A percentile compares a stretch with the other conserved stretches of the same genome.
phyloP scores from a whole-genome alignment of 768 basidiomycete genomes.

The Mycena chlorophos region DNA sequence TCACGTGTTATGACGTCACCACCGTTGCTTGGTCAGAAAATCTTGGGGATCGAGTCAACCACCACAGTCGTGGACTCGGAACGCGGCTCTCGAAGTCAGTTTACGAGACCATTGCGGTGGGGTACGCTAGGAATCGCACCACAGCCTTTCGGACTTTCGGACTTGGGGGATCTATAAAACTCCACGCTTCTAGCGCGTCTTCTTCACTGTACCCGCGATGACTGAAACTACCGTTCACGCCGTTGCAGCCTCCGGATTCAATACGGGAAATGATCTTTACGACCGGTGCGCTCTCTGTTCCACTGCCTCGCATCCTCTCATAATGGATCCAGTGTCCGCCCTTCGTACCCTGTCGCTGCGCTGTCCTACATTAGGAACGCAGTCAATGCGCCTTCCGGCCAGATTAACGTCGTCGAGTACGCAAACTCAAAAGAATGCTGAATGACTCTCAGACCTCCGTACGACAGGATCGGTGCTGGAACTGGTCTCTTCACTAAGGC shows the following conservation, averaged over 20 bases:
- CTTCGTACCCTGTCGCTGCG: constrained; percentile 73
- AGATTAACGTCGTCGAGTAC: constrained; percentile 72
- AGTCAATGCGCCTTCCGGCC: constrained; percentile 36
- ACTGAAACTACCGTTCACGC: constrained; percentile 63
- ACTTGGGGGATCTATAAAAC: too few relatives aligned
- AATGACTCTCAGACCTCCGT: too few relatives aligned
- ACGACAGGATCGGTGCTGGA: constrained; percentile 80
- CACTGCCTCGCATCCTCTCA: background rate
- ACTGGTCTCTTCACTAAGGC: constrained; percentile 90
- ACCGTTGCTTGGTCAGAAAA: too few relatives aligned
- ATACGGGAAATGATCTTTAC: constrained; percentile 77
- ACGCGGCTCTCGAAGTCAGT: too few relatives aligned
- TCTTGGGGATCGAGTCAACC: too few relatives aligned
- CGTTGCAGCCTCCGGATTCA: constrained; percentile 75
- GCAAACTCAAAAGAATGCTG: too few relatives aligned
- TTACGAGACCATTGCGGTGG: too few relatives aligned
- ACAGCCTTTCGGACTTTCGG: too few relatives aligned
- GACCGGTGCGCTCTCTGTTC: constrained; percentile 51
- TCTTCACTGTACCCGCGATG: background rate
- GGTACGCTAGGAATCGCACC: too few relatives aligned
- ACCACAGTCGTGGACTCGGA: too few relatives aligned
- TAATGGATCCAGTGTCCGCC: constrained; percentile 58
- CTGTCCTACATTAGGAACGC: constrained; percentile 59
- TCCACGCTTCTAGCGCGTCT: too few relatives aligned
- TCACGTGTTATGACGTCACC: too few relatives aligned